Conservation (phyloP, 192 early-diverging fungal species). For the Glomus cerebriforme region DNA sequence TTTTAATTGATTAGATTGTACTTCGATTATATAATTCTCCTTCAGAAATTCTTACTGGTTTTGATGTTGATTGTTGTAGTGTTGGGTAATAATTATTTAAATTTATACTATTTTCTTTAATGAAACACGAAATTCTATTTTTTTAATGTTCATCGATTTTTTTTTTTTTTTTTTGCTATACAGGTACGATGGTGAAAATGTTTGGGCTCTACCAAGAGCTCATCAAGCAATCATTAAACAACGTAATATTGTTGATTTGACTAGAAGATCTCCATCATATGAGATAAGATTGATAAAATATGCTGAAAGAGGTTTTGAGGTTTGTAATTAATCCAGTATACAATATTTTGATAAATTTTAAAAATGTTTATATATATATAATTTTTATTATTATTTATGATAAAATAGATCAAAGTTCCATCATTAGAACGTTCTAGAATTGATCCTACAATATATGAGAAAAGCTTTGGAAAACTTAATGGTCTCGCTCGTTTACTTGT, state of each 20-base stretch:
- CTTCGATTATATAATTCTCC: slow-evolving; percentile 13
- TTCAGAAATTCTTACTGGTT: slow-evolving; percentile 9
- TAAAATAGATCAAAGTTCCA: slow-evolving; percentile 3
- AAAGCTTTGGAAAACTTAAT: slow-evolving; percentile 15
- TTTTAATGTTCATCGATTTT: no score
- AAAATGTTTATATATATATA: not conserved
- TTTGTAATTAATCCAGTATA: not conserved
- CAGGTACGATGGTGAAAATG: slow-evolving; percentile 11
- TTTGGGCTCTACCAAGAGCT: slow-evolving; percentile 9
- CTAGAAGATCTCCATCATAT: not conserved
- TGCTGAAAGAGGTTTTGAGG: slow-evolving; percentile 18
- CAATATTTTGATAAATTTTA: not conserved
- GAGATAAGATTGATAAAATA: slow-evolving; percentile 13
- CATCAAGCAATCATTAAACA: slow-evolving; percentile 18
- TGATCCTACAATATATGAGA: slow-evolving; percentile 15
- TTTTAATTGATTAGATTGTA: slow-evolving; percentile 3
- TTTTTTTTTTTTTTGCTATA: no score
- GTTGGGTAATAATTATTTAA: not conserved
- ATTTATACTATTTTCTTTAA: no score
- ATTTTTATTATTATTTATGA: not conserved
- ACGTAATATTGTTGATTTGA: slow-evolving; percentile 8
- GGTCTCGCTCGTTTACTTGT: slow-evolving; percentile 9
- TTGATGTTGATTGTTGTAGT: slow-evolving; percentile 21
- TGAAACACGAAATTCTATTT: no score
- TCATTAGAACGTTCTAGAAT: not conserved